Conservation (phyloP, 257 asterid species). For the Prunella vulgaris region DNA sequence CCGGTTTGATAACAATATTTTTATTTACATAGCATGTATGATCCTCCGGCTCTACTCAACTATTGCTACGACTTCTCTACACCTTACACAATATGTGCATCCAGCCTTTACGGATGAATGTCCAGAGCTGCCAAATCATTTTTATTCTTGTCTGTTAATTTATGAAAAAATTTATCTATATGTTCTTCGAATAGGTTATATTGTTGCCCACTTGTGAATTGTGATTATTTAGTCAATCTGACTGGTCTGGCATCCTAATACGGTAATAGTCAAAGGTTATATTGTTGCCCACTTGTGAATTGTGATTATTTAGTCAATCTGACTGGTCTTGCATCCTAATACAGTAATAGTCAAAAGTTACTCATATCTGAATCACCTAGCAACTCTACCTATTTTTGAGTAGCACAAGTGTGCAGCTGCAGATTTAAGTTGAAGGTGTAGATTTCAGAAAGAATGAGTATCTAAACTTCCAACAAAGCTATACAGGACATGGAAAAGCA, state of each 20-base stretch:
- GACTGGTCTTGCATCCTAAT: conserved; percentile 11
- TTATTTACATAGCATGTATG: conserved; percentile 15
- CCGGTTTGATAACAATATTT: conserved; percentile 7
- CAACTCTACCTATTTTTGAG: not conserved
- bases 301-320: conserved; percentile 5
- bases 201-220: not conserved
- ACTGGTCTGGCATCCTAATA: conserved; percentile 11
- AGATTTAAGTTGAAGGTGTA: not conserved
- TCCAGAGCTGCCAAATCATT: conserved; percentile 6
- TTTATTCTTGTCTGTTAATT: conserved; percentile 1
- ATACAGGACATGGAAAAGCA: not conserved
- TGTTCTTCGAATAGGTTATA: not conserved
- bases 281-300: not conserved
- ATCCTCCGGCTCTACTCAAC: conserved; percentile 13
- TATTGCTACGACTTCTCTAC: conserved; percentile 2
- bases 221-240: conserved; percentile 6
- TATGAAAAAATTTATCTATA: not conserved
- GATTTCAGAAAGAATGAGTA: not conserved
- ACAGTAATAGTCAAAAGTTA: not conserved
- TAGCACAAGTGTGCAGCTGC: not conserved
- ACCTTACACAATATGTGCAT: conserved; percentile 1
- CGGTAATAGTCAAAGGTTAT: not conserved
- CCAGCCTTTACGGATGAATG: conserved; percentile 6
- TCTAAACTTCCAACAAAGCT: not conserved
- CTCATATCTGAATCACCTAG: conserved; percentile 1